A percentile compares a stretch with the other conserved stretches of the same genome.
Conservation (phyloP, 805 yeast genomes). For the Lipomyces starkeyi region DNA sequence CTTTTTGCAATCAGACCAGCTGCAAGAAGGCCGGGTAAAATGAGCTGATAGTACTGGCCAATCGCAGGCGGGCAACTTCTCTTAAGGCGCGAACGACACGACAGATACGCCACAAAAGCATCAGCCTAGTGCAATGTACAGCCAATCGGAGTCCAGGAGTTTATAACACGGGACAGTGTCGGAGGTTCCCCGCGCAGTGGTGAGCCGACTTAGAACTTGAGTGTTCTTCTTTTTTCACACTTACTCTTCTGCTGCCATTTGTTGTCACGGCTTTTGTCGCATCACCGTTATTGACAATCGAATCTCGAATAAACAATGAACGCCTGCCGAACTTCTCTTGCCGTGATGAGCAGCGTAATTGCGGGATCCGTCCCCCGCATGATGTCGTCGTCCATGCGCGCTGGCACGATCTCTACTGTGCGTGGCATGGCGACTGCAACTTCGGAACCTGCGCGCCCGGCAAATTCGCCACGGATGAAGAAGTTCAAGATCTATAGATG, state of each 20-base stretch:
- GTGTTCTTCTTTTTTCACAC: not conserved
- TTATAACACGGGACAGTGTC: slow-evolving; percentile 12
- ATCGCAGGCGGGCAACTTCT: not conserved
- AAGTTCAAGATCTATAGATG: slow-evolving; percentile 94
- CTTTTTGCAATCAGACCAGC: not conserved
- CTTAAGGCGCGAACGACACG: not conserved
- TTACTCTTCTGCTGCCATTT: not conserved
- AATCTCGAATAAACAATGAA: not conserved
- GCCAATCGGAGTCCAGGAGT: slow-evolving; percentile 25
- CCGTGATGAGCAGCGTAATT: not conserved
- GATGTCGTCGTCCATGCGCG: not conserved
- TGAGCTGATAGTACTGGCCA: not conserved
- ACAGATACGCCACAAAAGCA: slow-evolving; percentile 11
- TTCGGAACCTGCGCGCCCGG: slow-evolving; percentile 54
- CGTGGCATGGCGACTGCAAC: slow-evolving; percentile 38
- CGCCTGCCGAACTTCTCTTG: not conserved
- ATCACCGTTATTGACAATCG: not conserved
- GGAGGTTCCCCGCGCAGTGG: slow-evolving; percentile 14
- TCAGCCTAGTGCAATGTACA: not conserved
- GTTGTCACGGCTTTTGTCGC: not conserved
- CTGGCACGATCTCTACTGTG: not conserved
- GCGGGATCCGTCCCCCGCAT: not conserved
- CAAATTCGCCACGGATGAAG: slow-evolving; percentile 65
- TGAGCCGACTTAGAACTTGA: slow-evolving; percentile 2
- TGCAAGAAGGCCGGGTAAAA: not conserved